Evolutionary conservation across 2,329 filamentous ascomycete genomes (phyloP).

Genomic region (Clarireedia monteithiana): DNA sequence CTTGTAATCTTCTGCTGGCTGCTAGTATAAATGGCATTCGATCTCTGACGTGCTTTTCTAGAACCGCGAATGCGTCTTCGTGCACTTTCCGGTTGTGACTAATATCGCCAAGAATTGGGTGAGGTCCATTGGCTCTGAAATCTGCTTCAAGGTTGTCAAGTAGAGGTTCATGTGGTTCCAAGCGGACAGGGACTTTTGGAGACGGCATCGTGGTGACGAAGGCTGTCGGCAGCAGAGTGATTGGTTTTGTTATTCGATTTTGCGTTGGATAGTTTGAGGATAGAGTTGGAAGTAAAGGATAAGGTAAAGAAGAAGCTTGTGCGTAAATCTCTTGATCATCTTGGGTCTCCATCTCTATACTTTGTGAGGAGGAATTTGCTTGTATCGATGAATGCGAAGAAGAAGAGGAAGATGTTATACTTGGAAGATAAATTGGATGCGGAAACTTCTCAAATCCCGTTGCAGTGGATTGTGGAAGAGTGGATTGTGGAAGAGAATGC

Average conservation of each 20-base stretch:
- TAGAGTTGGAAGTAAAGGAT: background rate
- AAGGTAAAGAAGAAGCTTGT: background rate
- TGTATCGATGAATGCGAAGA: background rate
- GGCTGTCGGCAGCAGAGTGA: background rate
- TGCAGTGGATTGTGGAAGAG: no score
- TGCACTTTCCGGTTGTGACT: background rate
- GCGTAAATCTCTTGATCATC: background rate
- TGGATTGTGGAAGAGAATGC: no score
- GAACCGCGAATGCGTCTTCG: background rate
- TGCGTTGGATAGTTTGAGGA: background rate
- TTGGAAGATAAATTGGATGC: background rate
- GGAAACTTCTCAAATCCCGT: no score
- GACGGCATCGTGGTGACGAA: background rate
- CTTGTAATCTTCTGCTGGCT: conserved; percentile 17
- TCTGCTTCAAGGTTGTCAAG: background rate
- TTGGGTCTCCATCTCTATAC: background rate
- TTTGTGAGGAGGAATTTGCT: background rate
- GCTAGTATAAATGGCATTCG: conserved; percentile 13
- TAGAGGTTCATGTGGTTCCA: background rate
- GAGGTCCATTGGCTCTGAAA: background rate
- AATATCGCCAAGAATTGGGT: background rate
- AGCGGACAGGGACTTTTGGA: background rate
- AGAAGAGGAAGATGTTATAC: background rate
- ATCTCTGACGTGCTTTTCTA: conserved; percentile 11
- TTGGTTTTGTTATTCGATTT: background rate